These are phyloP conservation scores for Rehmannia glutinosa DNA, from an alignment of 257 asterid species.

Conservation along the genomic window DNA sequence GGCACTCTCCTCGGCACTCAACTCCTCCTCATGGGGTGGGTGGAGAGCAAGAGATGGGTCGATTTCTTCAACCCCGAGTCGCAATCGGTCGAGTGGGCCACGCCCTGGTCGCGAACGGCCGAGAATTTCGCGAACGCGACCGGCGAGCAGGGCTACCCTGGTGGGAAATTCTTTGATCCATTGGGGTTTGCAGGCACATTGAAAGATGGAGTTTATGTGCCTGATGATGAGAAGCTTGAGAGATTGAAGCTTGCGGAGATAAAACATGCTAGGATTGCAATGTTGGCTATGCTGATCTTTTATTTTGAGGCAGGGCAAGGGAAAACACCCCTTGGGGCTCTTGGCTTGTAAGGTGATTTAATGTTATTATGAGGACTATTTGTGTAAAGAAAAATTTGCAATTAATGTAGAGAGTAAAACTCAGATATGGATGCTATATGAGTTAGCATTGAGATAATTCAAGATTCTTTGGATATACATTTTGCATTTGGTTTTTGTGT, in stretches of 20 bases:
- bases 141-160: conserved; percentile 87
- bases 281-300: conserved; percentile 88
- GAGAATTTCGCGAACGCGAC: conserved; percentile 72
- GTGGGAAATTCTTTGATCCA: conserved; percentile 86
- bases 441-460: no score
- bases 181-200: conserved; percentile 46
- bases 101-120: conserved; percentile 84
- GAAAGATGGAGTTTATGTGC: no score
- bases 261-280: conserved; percentile 81
- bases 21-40: conserved; percentile 91
- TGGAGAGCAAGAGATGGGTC: conserved; percentile 90
- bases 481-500: no score
- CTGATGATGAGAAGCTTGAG: conserved; percentile 73
- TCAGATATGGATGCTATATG: no score
- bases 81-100: conserved; percentile 84
- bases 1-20: conserved; percentile 84
- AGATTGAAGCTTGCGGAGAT: conserved; percentile 83
- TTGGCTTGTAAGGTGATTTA: no score
- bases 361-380: no score
- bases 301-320: conserved; percentile 91
- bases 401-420: no score
- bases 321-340: conserved; percentile 86
- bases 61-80: conserved; percentile 81
- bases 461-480: no score
- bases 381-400: no score